Conservation (phyloP, 441 rosid genomes). For the Populus tomentosa region DNA sequence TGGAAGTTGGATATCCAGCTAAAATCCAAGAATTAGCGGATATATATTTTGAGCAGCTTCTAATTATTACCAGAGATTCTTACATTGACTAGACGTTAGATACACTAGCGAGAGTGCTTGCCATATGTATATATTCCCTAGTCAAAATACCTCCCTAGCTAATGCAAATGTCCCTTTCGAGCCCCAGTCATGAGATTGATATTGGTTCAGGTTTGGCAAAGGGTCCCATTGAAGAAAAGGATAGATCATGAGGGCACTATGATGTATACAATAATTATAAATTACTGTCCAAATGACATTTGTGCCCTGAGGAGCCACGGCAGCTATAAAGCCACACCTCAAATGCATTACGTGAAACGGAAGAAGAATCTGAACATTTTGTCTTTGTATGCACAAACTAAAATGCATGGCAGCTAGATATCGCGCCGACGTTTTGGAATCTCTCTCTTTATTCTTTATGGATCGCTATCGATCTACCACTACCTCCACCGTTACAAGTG, state of each 20-base stretch:
- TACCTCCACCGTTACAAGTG: neutral
- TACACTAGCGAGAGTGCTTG: neutral
- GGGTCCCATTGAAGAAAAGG: no score
- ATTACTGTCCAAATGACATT: neutral
- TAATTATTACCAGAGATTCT: neutral
- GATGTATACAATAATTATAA: neutral
- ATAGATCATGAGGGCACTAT: neutral
- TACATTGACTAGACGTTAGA: neutral
- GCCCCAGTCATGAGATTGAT: neutral
- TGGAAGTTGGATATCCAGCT: no score
- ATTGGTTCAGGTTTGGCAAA: neutral
- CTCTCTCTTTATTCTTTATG: neutral
- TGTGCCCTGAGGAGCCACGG: neutral
- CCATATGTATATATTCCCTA: no score
- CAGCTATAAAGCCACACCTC: neutral
- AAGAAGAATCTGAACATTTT: conserved; percentile 17
- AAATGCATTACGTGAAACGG: neutral
- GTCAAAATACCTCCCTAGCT: neutral
- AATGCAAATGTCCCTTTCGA: neutral
- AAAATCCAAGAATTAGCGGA: no score
- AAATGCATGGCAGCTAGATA: conserved; percentile 1
- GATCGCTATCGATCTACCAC: neutral
- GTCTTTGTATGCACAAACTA: conserved; percentile 17
- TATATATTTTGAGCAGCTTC: no score
- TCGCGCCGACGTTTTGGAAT: conserved; percentile 22